Percentiles rank a stretch among this genome's conserved stretches.
Conservation (phyloP, 208 protist species). For the Leptomonas pyrrhocoris region DNA sequence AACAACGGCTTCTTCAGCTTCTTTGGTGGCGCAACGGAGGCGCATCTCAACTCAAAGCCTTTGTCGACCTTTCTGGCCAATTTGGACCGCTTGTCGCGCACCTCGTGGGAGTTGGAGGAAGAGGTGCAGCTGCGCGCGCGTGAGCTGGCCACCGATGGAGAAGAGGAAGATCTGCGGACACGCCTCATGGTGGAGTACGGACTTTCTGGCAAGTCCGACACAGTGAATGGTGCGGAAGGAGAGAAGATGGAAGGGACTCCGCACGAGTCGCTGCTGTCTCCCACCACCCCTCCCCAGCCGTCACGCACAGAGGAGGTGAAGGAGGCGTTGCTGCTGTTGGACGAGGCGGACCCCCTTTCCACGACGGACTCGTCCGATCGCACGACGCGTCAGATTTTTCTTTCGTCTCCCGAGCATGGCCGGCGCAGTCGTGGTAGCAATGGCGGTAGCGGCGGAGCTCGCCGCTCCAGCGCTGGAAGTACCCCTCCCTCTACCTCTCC, state of each 20-base stretch:
- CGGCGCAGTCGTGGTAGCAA: slow-evolving; percentile 21
- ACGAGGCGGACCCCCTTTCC: slow-evolving; percentile 3
- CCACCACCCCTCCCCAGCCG: slow-evolving; percentile 2
- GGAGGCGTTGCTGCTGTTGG: slow-evolving; percentile 7
- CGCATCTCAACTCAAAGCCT: slow-evolving; percentile 64
- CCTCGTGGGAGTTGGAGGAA: slow-evolving; percentile 45
- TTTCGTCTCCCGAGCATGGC: slow-evolving; percentile 38
- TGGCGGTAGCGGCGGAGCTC: background rate
- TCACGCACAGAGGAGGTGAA: background rate
- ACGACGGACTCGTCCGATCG: slow-evolving; percentile 13
- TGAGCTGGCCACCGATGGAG: slow-evolving; percentile 48
- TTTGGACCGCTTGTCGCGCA: slow-evolving; percentile 33
- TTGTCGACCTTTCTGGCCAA: slow-evolving; percentile 58
- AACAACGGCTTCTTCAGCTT: slow-evolving; percentile 68
- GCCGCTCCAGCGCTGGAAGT: background rate
- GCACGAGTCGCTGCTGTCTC: slow-evolving; percentile 1
- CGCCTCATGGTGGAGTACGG: slow-evolving; percentile 26
- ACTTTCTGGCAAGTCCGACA: background rate
- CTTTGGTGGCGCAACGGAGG: slow-evolving; percentile 68
- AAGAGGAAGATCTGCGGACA: slow-evolving; percentile 41
- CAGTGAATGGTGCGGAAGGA: background rate
- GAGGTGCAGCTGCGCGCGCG: slow-evolving; percentile 53
- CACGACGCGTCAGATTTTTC: slow-evolving; percentile 24
- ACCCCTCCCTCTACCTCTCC: background rate
- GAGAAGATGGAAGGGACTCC: background rate